These are phyloP conservation scores for Hypoxylon crocopeplum DNA, from an alignment of 495 filamentous ascomycete genomes.

Conservation along the genomic window DNA sequence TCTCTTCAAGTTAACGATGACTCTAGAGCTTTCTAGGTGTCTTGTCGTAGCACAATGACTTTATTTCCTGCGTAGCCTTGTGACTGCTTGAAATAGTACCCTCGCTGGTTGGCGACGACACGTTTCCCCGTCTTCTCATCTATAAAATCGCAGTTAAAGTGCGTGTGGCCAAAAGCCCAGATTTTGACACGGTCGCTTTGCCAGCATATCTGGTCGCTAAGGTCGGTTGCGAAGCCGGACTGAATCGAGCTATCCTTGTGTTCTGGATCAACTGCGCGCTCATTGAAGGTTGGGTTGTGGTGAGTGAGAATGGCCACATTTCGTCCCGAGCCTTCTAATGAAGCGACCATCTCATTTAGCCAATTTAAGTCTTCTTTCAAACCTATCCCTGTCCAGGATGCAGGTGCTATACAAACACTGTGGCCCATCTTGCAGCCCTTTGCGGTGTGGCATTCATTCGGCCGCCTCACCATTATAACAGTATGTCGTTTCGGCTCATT, in stretches of 20 bases:
- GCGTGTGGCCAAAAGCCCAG: constrained; percentile 66
- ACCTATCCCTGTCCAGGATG: no score
- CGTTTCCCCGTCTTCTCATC: constrained; percentile 14
- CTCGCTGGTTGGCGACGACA: constrained; percentile 44
- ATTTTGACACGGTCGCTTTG: constrained; percentile 50
- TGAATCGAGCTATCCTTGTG: constrained; percentile 50
- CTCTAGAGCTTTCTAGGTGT: no score
- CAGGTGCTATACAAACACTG: no score
- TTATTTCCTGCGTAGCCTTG: no score
- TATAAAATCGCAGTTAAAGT: constrained; percentile 48
- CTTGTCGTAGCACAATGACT: no score
- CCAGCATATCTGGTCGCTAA: constrained; percentile 51
- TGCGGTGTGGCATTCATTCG: no score
- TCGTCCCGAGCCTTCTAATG: constrained; percentile 44
- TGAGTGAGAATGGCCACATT: constrained; percentile 61
- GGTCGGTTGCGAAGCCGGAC: constrained; percentile 53
- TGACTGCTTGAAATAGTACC: constrained; percentile 34
- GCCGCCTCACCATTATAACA: no score
- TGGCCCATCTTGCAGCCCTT: no score
- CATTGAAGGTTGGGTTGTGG: constrained; percentile 54
- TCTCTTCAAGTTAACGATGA: no score
- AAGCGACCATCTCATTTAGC: constrained; percentile 56
- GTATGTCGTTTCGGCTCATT: no score
- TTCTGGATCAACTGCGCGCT: constrained; percentile 46
- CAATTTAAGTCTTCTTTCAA: constrained; percentile 51